phyloP scores from a whole-genome alignment of 1,284 basidiomycete species.

The Phlebopus sp. region DNA sequence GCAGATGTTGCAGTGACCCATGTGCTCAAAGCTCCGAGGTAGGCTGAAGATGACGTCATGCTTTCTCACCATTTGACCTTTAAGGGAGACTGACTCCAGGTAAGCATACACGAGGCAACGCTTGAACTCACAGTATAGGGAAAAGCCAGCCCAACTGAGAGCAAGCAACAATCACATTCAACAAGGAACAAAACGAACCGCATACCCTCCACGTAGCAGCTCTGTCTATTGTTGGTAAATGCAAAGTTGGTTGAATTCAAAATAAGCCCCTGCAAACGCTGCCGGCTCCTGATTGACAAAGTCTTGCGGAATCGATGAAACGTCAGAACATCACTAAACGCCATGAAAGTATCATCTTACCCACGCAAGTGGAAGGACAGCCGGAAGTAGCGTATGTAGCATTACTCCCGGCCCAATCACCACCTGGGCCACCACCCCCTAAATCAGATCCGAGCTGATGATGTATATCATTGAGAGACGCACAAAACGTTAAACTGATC shows the following conservation, averaged over 20 bases:
- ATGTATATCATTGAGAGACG: no score
- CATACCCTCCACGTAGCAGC: no score
- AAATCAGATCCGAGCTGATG: neutral
- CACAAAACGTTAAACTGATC: slow-evolving; percentile 14
- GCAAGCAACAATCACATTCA: no score
- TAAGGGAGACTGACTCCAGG: no score
- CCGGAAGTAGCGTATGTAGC: slow-evolving; percentile 22
- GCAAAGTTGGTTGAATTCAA: slow-evolving; percentile 2
- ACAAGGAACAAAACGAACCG: no score
- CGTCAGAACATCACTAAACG: neutral
- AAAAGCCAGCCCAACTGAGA: no score
- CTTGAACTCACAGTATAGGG: no score
- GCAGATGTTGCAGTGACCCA: no score
- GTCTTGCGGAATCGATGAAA: neutral
- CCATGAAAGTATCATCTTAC: slow-evolving; percentile 18
- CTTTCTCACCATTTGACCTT: no score
- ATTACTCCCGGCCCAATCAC: slow-evolving; percentile 35
- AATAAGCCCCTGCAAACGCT: slow-evolving; percentile 1
- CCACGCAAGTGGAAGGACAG: slow-evolving; percentile 29
- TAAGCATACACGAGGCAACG: no score
- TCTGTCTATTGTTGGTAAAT: neutral
- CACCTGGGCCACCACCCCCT: slow-evolving; percentile 20
- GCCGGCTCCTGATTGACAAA: neutral
- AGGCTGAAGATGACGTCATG: no score
- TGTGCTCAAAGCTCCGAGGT: no score